Evolutionary conservation across 768 basidiomycete species (phyloP), one percentile per base, ranked within the genome.

Genomic region (Termitomyces heimii): DNA sequence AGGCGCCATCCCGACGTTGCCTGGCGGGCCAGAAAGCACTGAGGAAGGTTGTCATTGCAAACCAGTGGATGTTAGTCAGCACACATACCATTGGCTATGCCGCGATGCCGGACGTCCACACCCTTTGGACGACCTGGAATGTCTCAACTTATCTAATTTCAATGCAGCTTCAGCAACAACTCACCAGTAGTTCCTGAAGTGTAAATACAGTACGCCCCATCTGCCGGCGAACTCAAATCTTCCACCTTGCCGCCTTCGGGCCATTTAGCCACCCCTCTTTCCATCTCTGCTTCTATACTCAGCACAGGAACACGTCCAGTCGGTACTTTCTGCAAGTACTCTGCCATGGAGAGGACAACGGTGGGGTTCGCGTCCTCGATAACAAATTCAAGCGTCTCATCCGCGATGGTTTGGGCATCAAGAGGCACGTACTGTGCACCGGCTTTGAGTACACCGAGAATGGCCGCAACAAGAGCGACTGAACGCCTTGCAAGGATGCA

Each of bases 391-490:
- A 84, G 72, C 1, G 80, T 80, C 29, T 74, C 73, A 61, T 83
- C 77, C n/a, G 82, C 80, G 56, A 82, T 80, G 47, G 82, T 77
- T 44, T 75, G 77, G 7, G 81, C 83, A 62, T 85, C 83, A 32
- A 83, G 68, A 6, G 83, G 83, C 10, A 84, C 78, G 60, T 85
- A 85, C 3, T 81, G 77, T 16, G 75, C 82, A 5, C 82, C 83
- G 10, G 81, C 78, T 62, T 84, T 84, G 37, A 85, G 73, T 14
- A 78, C 70, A 20, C 76, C 80, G 18, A 84, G 65, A 47, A 85
- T 80, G 6, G 77, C 82, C 20, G 81, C 68, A 40, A 82, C 72
- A 73, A 83, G 77, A 13, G 70, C 62, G 39, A 84, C 78, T 20
- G 79, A 82, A 26, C 83, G 78, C 57, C 81, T 77, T 8, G 78